phyloP scores from a whole-genome alignment of 2,329 filamentous ascomycete species.

The Cladosporium oxysporum region DNA sequence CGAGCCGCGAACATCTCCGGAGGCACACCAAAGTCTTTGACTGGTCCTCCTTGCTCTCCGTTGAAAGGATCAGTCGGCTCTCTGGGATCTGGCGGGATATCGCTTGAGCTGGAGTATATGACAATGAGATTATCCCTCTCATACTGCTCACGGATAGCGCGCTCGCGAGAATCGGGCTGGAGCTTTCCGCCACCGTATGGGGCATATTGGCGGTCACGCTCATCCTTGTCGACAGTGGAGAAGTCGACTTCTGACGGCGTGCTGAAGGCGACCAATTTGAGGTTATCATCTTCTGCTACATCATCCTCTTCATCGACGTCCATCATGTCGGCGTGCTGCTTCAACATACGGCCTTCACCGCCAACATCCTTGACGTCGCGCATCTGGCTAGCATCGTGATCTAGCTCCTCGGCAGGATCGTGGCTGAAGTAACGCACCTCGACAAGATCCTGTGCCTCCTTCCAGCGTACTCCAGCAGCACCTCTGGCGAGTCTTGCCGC shows the following conservation, averaged over 20 bases:
- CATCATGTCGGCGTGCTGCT: conserved; percentile 66
- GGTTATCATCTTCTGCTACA: conserved; percentile 54
- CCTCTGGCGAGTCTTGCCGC: conserved; percentile 72
- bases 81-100: conserved; percentile 50
- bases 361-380: conserved; percentile 72
- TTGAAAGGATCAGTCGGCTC: conserved; percentile 45
- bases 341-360: conserved; percentile 59
- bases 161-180: conserved; percentile 45
- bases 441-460: conserved; percentile 65
- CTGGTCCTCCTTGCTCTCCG: conserved; percentile 29
- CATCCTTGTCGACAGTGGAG: conserved; percentile 41
- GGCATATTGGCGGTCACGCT: conserved; percentile 47
- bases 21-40: conserved; percentile 43
- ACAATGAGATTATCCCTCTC: conserved; percentile 51
- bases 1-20: conserved; percentile 31
- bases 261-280: conserved; percentile 51
- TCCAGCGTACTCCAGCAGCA: conserved; percentile 71
- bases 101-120: conserved; percentile 46
- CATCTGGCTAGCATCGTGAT: conserved; percentile 66
- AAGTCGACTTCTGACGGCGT: conserved; percentile 45
- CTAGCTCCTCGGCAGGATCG: conserved; percentile 69
- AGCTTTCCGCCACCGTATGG: conserved; percentile 48
- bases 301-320: conserved; percentile 65
- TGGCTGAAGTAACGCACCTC: conserved; percentile 71
- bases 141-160: conserved; percentile 45